phyloP scores from a whole-genome alignment of 2,329 filamentous ascomycete genomes.

The Sporothrix variecibatus region DNA sequence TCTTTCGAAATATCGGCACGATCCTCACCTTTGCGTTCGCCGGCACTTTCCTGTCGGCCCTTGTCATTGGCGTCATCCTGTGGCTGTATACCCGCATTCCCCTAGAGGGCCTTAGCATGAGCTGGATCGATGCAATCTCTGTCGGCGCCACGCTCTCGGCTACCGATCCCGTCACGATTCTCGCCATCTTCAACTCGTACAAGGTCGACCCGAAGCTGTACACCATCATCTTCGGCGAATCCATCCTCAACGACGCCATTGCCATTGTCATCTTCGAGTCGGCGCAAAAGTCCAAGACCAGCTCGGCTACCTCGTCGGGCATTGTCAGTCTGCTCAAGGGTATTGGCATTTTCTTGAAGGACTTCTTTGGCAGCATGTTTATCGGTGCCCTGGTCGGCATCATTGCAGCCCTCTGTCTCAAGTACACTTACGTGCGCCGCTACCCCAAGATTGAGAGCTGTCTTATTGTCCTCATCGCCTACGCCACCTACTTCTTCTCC shows the following conservation, averaged over 20 bases:
- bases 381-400: constrained; percentile 89
- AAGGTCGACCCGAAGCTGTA: constrained; percentile 99
- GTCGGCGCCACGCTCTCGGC: constrained; percentile 95
- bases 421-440: constrained; percentile 89
- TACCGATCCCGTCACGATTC: constrained; percentile 94
- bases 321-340: constrained; percentile 85
- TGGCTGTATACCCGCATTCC: constrained; percentile 88
- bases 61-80: constrained; percentile 88
- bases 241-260: constrained; percentile 96
- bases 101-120: constrained; percentile 80
- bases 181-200: constrained; percentile 99
- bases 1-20: constrained; percentile 96
- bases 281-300: constrained; percentile 85
- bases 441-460: constrained; percentile 98
- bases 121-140: constrained; percentile 93
- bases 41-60: constrained; percentile 92
- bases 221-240: constrained; percentile 98
- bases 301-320: constrained; percentile 69
- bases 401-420: constrained; percentile 81
- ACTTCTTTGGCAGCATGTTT: constrained; percentile 91
- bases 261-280: constrained; percentile 99
- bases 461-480: constrained; percentile 88
- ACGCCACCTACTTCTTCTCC: constrained; percentile 96
- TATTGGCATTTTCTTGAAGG: constrained; percentile 89
- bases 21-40: constrained; percentile 98